Evolutionary conservation across 805 yeast genomes (phyloP), one percentile per base, ranked within the genome.

Genomic region (Yarrowia porcina): DNA sequence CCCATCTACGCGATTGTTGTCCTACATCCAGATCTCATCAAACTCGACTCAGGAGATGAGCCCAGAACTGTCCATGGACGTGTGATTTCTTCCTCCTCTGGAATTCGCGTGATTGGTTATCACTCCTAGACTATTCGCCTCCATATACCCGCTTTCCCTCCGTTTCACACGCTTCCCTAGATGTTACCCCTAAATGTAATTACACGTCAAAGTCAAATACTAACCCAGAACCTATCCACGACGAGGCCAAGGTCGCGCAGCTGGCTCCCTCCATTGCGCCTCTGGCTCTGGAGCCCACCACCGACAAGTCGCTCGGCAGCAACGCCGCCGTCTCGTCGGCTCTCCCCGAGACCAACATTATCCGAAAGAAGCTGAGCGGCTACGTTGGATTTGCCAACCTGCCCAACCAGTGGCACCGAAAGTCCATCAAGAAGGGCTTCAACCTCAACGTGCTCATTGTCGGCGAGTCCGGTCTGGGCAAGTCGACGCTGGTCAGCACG

Each of bases 331-430:
- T 62, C 17, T 63, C 57, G 18, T 25, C 65, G 18, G 38, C 64
- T 12, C 61, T 59, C 12, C 61, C 66, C 25, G 69, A 66, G 49
- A 50, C 66, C 41, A 68, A 66, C 63, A 65, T 69, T 23, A 67
- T 69, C 47, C 69, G 69, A 20, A 67, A 96, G 69, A 90, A 90
- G 73, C 83, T 93, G 69, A 89, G 87, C 69, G 93, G 96, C 3
- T 92, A 88, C 73, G 99, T 94, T 63, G 99, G 99, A 6, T 94
- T 94, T 77, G 96, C 97, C 68, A 94, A 92, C 77, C 81, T 94
- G 72, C 99, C 99, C 64, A 94, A 92, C 73, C 99, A 94, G 79
- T 94, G 97, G 97, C 98, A 94, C 78, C 86, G 97, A 77, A 90
- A 89, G 76, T 87, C 96, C 1, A 84, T 90, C 66, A 87, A 88